Evolutionary conservation across 2,329 filamentous ascomycete genomes (phyloP), one percentile per base, ranked within the genome.

Genomic region (Stemphylium beticola): DNA sequence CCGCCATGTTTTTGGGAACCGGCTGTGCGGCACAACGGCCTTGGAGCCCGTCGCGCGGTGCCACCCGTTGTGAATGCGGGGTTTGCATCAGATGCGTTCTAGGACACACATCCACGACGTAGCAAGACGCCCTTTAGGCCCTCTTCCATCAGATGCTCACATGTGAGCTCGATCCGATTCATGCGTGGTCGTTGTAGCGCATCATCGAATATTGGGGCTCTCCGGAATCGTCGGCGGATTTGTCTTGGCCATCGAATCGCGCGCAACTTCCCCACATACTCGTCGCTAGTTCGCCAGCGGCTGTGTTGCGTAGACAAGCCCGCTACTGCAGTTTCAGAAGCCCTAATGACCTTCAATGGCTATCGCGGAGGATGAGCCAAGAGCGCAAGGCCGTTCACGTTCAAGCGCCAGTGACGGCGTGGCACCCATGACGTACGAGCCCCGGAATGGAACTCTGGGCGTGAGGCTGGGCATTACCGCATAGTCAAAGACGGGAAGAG

Each of bases 391-490:
- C 45, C 41, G 29, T 32, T 34, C 39, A 32, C 49, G 46, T 41
- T 46, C 46, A 36, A 60, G 50, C 51, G 47, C 31, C 24, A 38
- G 54, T 60, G 62, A 60, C 47, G 55, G 61, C 49, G 62, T 60
- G 64, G 64, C 58, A 59, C 42, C 49, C 47, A 66, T 66, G 64
- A 67, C 64, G 64, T 67, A 63, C 8, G 26, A 41, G 47, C 41
- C 44, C 42, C 48, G 39, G 53, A 57, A 40, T 37, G 48, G 24
- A 57, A 49, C 49, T 56, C 65, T 67, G 56, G 65, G 65, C 65
- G 49, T 36, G 33, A 55, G 17, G 34, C 65, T 67, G 63, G 65
- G 65, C 65, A 66, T 67, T 63, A 62, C 58, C 43, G 54, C 60
- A 66, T 61, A 49, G 44, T 43, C 38, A 36, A 55, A 49, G 50